Evolutionary conservation across 2,329 filamentous ascomycete genomes (phyloP).

Genomic region (Alternaria novae-zelandiae): DNA sequence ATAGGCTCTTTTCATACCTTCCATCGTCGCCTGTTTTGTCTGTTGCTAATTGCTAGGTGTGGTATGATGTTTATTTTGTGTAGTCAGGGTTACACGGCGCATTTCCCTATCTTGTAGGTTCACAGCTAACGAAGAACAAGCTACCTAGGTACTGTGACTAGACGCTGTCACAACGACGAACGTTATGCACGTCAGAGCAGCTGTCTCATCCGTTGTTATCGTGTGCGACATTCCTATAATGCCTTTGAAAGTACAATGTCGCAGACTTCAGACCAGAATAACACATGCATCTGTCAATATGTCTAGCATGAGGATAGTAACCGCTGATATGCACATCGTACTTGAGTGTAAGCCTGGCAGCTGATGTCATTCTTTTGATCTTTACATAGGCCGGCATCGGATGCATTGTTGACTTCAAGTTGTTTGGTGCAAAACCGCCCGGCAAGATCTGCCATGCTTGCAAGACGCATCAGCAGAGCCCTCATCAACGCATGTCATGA

Average conservation of each 20-base stretch:
- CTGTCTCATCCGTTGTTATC: not conserved
- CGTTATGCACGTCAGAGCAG: not conserved
- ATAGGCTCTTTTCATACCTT: not conserved
- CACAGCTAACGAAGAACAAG: not conserved
- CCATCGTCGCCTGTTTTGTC: not conserved
- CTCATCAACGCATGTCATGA: not conserved
- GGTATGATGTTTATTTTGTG: not conserved
- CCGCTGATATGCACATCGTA: not conserved
- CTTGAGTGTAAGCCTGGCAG: not conserved
- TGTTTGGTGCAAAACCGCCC: not conserved
- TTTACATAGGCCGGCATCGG: not conserved
- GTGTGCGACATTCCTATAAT: not conserved
- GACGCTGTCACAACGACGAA: not conserved
- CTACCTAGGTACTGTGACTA: not conserved
- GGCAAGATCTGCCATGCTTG: not conserved
- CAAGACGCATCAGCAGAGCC: not conserved
- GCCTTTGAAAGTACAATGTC: not conserved
- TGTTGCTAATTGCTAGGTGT: not conserved
- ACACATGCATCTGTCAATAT: not conserved
- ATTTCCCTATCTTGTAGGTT: not conserved
- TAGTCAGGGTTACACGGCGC: not conserved
- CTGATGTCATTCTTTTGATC: not conserved
- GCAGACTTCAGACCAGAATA: not conserved
- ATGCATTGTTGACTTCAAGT: not conserved
- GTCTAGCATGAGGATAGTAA: too few species aligned